These are phyloP conservation scores for Fereydounia khargensis DNA, from an alignment of 1,284 basidiomycete species.

Conservation along the genomic window DNA sequence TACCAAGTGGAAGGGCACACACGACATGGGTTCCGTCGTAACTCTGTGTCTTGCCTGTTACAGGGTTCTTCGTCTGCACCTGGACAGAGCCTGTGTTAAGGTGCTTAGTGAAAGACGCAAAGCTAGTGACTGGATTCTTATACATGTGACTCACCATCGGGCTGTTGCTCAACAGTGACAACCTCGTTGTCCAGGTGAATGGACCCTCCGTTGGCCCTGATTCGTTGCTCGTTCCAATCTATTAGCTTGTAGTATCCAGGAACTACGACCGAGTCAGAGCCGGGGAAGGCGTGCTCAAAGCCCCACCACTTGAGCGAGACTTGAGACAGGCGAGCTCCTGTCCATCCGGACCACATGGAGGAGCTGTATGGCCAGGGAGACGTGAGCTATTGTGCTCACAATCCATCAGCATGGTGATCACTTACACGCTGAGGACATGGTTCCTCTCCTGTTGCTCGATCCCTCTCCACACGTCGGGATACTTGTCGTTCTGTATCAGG, in stretches of 20 bases:
- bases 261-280: conserved; percentile 5
- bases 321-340: conserved; percentile 4
- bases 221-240: too few relatives aligned
- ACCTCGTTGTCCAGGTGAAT: neutral
- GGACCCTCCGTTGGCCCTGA: too few relatives aligned
- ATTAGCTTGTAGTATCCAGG: conserved; percentile 4
- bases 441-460: neutral
- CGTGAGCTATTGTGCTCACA: too few relatives aligned
- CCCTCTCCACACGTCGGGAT: conserved; percentile 1
- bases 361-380: too few relatives aligned
- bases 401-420: neutral
- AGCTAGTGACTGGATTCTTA: too few relatives aligned
- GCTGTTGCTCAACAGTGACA: neutral
- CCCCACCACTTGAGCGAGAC: conserved; percentile 10
- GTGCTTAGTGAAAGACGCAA: too few relatives aligned
- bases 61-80: too few relatives aligned
- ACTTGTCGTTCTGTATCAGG: neutral
- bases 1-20: conserved; percentile 2
- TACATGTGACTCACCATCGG: too few relatives aligned
- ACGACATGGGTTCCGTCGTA: neutral
- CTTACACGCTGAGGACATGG: neutral
- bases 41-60: neutral
- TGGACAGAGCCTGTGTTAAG: too few relatives aligned
- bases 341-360: conserved; percentile 10
- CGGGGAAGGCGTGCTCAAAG: conserved; percentile 7